Percentiles rank a stretch among this genome's conserved stretches.
phyloP scores from a whole-genome alignment of 78 protist species.

The Tieghemostelium lacteum region DNA sequence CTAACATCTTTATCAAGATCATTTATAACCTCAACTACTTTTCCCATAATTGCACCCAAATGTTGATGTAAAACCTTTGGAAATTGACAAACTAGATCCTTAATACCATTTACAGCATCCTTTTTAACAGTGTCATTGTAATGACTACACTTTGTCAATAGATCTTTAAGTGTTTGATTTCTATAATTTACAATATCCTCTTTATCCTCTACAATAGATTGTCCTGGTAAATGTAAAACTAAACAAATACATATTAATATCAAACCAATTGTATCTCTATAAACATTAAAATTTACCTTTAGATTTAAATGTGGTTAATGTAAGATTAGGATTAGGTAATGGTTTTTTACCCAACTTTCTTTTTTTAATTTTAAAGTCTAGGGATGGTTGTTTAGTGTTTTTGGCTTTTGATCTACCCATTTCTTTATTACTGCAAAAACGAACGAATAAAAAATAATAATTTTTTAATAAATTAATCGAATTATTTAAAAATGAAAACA shows the following conservation, averaged over 20 bases:
- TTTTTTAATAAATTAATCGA: background rate
- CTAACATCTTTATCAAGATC: constrained; percentile 71
- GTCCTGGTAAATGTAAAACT: constrained; percentile 73
- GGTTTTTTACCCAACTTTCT: constrained; percentile 65
- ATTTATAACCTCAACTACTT: constrained; percentile 52
- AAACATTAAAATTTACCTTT: constrained; percentile 8
- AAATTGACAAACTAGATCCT: constrained; percentile 24
- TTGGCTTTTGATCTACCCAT: constrained; percentile 57
- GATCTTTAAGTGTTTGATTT: constrained; percentile 66
- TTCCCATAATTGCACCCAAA: constrained; percentile 53
- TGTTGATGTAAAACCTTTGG: constrained; percentile 34
- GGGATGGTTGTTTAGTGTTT: constrained; percentile 70
- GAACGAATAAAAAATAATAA: background rate
- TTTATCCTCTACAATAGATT: constrained; percentile 41
- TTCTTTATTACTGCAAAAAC: too few relatives aligned
- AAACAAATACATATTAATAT: background rate
- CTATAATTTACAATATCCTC: constrained; percentile 70
- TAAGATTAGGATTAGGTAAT: constrained; percentile 62
- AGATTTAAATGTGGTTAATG: constrained; percentile 72
- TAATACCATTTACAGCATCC: constrained; percentile 50
- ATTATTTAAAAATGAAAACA: background rate
- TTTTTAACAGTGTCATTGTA: constrained; percentile 38
- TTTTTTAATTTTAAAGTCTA: constrained; percentile 53
- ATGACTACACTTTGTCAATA: constrained; percentile 45
- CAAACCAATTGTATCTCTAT: background rate